Base-by-base conservation (phyloP, 768 basidiomycete genomes). In the Ramaria sp. region DNA sequence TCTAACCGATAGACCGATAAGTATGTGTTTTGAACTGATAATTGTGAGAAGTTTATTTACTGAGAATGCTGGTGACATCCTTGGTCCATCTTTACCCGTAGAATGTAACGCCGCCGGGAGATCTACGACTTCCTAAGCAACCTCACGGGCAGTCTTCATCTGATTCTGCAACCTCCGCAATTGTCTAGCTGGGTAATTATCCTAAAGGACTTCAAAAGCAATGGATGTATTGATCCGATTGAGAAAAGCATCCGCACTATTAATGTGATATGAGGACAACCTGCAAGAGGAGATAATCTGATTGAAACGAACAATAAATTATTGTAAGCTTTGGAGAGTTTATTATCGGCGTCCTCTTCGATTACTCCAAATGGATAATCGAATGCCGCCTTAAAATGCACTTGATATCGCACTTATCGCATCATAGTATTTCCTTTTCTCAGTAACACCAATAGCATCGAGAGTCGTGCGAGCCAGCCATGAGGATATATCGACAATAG, bases 251-350 rank as follows among this genome's bases (percentile, higher is more conserved):
- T 54, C 41, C 7, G 28, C 52, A n/a, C 52, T 54, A 15, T 16
- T 7, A 49, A 44, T 57, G 15, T 16, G 18, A 54, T 47, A 5
- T 8, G 24, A 4, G 24, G 5, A 5, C 8, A 8, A 5, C 4
- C 5, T 4, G 6, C 3, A 15, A 5, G 4, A 16, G 16, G 18
- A 16, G 38, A 4, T 4, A 39, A 39, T 4, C 5, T 5, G 6
- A 5, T 5, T 5, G 30, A 34, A 15, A 32, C 25, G n/a, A 36
- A 59, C 52, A 37, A n/a, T 78, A 67, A 39, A 37, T 75, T 77
- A 52, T 72, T 69, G 61, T 79, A 81, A 3, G 78, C 75, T 57
- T 73, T 71, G 65, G 74, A 76, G 48, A 82, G 75, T 56, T 74
- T 72, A 61, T 78, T 78, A 43, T 77, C 69, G 1, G 66, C 61